phyloP scores from a whole-genome alignment of 2,329 filamentous ascomycete genomes.

The Xylariaceae sp. region DNA sequence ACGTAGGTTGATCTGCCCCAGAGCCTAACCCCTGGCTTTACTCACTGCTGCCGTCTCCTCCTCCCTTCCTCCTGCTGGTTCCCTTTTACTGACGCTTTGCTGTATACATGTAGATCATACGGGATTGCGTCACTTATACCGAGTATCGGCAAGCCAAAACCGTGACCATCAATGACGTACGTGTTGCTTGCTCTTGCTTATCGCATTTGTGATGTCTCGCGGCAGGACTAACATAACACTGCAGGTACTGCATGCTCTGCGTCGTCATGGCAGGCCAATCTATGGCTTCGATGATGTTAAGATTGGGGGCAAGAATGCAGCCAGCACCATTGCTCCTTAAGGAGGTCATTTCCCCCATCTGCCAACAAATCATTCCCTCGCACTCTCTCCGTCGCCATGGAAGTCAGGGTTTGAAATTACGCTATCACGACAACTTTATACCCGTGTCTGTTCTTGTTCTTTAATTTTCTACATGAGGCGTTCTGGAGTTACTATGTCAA shows the following conservation, averaged over 20 bases:
- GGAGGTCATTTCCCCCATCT: too few relatives aligned
- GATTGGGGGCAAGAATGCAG: too few relatives aligned
- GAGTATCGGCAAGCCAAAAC: slow-evolving; percentile 59
- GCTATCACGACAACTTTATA: too few relatives aligned
- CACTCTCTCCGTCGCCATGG: too few relatives aligned
- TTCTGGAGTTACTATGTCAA: too few relatives aligned
- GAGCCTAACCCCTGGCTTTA: neutral
- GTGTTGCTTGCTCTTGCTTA: slow-evolving; percentile 16
- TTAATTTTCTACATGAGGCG: too few relatives aligned
- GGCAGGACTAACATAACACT: neutral
- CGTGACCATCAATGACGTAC: slow-evolving; percentile 58
- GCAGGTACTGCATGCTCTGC: slow-evolving; percentile 53
- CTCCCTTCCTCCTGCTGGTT: slow-evolving; percentile 11
- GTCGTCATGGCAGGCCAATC: slow-evolving; percentile 47
- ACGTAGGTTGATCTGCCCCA: slow-evolving; percentile 41
- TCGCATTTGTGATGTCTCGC: neutral
- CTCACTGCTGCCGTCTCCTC: neutral
- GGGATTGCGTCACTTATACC: slow-evolving; percentile 44
- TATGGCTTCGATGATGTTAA: slow-evolving; percentile 52
- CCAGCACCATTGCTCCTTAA: too few relatives aligned
- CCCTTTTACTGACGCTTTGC: neutral
- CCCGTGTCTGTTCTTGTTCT: too few relatives aligned
- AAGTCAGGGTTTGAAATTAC: too few relatives aligned
- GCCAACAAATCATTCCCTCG: too few relatives aligned
- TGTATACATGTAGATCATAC: slow-evolving; percentile 49